Conservation (phyloP, 805 yeast species). For the Wickerhamomyces bovis region DNA sequence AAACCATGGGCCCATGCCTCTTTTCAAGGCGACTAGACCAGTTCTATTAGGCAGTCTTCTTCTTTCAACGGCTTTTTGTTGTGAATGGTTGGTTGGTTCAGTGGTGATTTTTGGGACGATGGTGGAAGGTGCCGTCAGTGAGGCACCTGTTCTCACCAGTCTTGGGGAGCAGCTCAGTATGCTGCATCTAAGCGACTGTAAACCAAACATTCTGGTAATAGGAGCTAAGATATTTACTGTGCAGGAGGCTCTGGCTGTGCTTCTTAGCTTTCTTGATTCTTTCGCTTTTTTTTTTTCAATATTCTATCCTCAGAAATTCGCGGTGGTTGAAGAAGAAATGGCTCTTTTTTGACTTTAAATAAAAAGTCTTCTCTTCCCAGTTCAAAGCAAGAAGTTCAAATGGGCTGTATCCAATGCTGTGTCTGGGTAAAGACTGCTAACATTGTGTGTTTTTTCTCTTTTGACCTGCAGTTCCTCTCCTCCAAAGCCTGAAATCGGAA, state of each 20-base stretch:
- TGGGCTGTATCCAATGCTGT: no score
- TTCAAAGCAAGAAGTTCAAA: no score
- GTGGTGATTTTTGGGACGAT: slow-evolving; percentile 25
- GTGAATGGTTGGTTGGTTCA: slow-evolving; percentile 57
- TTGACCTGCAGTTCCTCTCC: no score
- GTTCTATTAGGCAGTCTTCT: slow-evolving; percentile 71
- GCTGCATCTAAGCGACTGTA: neutral
- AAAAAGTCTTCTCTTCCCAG: no score
- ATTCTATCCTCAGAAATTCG: no score
- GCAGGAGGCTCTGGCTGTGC: neutral
- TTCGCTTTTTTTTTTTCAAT: neutral
- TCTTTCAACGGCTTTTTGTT: slow-evolving; percentile 63
- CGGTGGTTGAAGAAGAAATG: no score
- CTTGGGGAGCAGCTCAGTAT: slow-evolving; percentile 12
- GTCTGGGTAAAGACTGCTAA: no score
- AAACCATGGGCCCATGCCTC: slow-evolving; percentile 87
- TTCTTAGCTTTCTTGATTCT: neutral
- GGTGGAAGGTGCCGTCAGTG: slow-evolving; percentile 31
- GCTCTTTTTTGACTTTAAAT: no score
- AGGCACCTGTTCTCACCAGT: slow-evolving; percentile 28
- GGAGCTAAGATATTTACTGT: neutral
- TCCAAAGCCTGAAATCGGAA: no score
- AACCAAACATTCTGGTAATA: neutral
- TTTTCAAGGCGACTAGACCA: slow-evolving; percentile 77
- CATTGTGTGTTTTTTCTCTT: no score